Base-by-base conservation (phyloP, 495 filamentous ascomycete genomes). In the Talaromyces ruber region DNA sequence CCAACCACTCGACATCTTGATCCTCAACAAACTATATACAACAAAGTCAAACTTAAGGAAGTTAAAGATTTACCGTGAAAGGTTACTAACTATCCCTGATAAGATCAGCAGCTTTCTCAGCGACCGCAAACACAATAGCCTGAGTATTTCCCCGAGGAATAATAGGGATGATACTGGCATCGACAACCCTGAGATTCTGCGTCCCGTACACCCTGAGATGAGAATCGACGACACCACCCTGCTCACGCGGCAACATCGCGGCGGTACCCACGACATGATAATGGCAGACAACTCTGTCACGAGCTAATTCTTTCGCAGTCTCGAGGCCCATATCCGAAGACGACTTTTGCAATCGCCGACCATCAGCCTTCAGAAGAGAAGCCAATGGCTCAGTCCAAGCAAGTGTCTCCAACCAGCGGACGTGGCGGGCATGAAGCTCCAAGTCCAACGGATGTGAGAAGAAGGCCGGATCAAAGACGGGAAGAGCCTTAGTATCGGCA, bases 121-220 rank as follows among this genome's bases (percentile, higher is more conserved):
- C 84, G 63, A 88, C 67, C 0, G 84, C 84, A 67, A 87, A 88
- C 4, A 84, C 68, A 0, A 76, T 82, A 1, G 77, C 70, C 22
- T 73, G 72, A 29, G 79, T 71, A 70, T 87, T 81, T 0, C 75
- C 77, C 14, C 74, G 68, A 2, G 83, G 74, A 28, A 86, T 77
- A 59, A 87, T 62, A 2, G 85, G 85, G 28, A 86, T 68, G n/a
- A 87, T 69, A 22, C 79, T 81, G 5, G 82, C 82, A 68, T 86
- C 83, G 4, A 82, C 71, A 1, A 84, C 73, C 4, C 82, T 71
- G 18, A 86, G 62, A 59, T 78, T 78, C 47, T 54, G 66, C 2
- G 72, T 72, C 0, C 82, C 82, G 65, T 83, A 81, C 0, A 84
- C 80, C 55, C 64, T 68, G 52, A 85, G 65, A 21, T 72, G 58